Percentiles rank a stretch among this genome's conserved stretches.
phyloP scores from a whole-genome alignment of 805 yeast genomes.

The Saturnispora quitensis region DNA sequence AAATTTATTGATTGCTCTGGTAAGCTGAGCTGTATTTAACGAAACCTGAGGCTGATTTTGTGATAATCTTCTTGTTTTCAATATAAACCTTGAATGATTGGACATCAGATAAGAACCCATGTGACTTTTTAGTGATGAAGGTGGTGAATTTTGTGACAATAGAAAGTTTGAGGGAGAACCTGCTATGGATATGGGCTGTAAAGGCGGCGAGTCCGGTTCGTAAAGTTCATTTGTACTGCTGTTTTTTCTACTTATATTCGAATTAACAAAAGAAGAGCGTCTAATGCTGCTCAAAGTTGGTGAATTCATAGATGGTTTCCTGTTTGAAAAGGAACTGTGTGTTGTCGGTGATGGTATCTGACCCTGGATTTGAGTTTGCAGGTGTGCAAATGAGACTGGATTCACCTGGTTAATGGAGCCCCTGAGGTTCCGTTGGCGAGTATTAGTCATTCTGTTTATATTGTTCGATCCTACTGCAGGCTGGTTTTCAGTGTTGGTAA shows the following conservation, averaged over 20 bases:
- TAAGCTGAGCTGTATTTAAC: background rate
- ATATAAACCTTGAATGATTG: slow-evolving; percentile 2
- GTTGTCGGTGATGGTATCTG: slow-evolving; percentile 5
- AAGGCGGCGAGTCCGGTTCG: slow-evolving; percentile 43
- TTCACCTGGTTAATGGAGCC: background rate
- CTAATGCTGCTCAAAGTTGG: slow-evolving; percentile 4
- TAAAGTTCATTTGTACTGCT: slow-evolving; percentile 6
- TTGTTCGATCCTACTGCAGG: background rate
- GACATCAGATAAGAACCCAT: slow-evolving; percentile 6
- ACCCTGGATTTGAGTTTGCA: slow-evolving; percentile 2
- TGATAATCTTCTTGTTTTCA: background rate
- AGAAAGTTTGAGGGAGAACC: slow-evolving; percentile 50
- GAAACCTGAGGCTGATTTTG: background rate
- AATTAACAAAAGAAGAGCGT: background rate
- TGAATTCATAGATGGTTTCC: slow-evolving; percentile 14
- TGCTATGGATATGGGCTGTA: slow-evolving; percentile 42
- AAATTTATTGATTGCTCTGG: background rate
- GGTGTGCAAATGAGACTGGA: slow-evolving; percentile 2
- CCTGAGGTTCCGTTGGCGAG: background rate
- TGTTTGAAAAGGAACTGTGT: slow-evolving; percentile 1
- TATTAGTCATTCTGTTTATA: background rate
- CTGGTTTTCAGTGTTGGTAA: background rate
- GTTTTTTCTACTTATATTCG: slow-evolving; percentile 4
- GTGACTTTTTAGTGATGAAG: slow-evolving; percentile 25
- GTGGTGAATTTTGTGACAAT: slow-evolving; percentile 46